These are phyloP conservation scores for Isatis tinctoria DNA, from an alignment of 345 rosid genomes.

Conservation along the genomic window DNA sequence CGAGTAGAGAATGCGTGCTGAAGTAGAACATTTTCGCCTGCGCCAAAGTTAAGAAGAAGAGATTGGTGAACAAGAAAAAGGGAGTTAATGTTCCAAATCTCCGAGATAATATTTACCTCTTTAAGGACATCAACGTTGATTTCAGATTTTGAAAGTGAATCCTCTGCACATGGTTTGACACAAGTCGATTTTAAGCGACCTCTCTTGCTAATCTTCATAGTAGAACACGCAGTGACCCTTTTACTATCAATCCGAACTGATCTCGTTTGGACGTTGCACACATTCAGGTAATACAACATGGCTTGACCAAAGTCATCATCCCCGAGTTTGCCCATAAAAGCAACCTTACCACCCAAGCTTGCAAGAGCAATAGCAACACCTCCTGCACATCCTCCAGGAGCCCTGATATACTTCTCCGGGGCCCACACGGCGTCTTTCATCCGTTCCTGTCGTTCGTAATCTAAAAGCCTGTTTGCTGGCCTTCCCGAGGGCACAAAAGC, in stretches of 20 bases:
- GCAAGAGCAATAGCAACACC: constrained; percentile 85
- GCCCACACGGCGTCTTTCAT: constrained; percentile 64
- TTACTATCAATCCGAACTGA: constrained; percentile 59
- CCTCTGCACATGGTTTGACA: constrained; percentile 77
- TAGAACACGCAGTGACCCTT: constrained; percentile 56
- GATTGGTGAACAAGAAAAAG: constrained; percentile 19
- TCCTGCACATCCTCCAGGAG: constrained; percentile 87
- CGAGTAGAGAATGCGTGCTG: constrained; percentile 78
- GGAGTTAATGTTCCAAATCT: background rate
- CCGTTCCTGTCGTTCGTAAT: constrained; percentile 63
- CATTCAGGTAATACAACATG: constrained; percentile 69
- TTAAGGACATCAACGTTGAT: constrained; percentile 78
- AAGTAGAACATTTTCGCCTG: constrained; percentile 92
- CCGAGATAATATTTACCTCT: constrained; percentile 51
- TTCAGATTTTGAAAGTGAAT: constrained; percentile 72
- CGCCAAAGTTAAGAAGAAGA: constrained; percentile 23
- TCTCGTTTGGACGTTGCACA: constrained; percentile 71
- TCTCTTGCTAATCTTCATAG: constrained; percentile 78
- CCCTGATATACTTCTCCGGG: constrained; percentile 66
- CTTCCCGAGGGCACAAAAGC: constrained; percentile 88
- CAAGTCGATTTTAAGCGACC: constrained; percentile 65
- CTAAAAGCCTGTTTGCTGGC: constrained; percentile 72
- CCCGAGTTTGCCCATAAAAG: constrained; percentile 92
- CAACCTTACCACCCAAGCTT: constrained; percentile 78
- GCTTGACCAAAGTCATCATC: constrained; percentile 78